Conservation (phyloP, 2,329 filamentous ascomycete species). For the Metarhizium sp. region DNA sequence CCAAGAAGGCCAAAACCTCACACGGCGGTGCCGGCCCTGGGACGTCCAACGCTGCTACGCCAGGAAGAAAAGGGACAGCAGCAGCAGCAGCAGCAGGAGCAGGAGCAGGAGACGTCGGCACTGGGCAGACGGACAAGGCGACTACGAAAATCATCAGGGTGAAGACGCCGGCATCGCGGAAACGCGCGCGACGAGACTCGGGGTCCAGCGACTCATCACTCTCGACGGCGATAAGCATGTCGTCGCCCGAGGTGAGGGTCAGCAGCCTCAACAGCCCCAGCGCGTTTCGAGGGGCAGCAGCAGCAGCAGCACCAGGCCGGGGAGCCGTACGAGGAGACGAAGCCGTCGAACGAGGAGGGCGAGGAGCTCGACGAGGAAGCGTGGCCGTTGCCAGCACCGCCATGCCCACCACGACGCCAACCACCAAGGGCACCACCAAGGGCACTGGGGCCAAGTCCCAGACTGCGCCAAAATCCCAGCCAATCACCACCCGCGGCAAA, state of each 20-base stretch:
- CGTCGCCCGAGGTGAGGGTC: conserved; percentile 27
- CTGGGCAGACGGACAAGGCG: neutral
- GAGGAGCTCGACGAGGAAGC: neutral
- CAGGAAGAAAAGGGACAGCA: neutral
- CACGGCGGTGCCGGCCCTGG: conserved; percentile 9
- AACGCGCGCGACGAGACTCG: conserved; percentile 25
- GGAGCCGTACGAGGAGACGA: conserved; percentile 1
- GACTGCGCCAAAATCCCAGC: conserved; percentile 26
- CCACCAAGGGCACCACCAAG: neutral
- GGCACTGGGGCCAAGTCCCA: conserved; percentile 18
- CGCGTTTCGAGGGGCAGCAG: neutral
- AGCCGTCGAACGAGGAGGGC: neutral
- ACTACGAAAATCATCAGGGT: conserved; percentile 12
- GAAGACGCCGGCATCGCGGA: conserved; percentile 26
- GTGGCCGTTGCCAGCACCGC: neutral
- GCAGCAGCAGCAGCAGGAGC: neutral
- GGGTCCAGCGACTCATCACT: conserved; percentile 34
- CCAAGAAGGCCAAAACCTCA: conserved; percentile 28
- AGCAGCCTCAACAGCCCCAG: conserved; percentile 7
- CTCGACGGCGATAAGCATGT: conserved; percentile 28
- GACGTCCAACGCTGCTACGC: neutral
- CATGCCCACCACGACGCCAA: neutral
- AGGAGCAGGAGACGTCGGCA: neutral
- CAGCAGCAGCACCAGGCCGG: neutral
- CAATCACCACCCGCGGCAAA: conserved; percentile 24